Base-by-base conservation (phyloP, 2,329 filamentous ascomycete genomes). In the Scytalidium sp. region DNA sequence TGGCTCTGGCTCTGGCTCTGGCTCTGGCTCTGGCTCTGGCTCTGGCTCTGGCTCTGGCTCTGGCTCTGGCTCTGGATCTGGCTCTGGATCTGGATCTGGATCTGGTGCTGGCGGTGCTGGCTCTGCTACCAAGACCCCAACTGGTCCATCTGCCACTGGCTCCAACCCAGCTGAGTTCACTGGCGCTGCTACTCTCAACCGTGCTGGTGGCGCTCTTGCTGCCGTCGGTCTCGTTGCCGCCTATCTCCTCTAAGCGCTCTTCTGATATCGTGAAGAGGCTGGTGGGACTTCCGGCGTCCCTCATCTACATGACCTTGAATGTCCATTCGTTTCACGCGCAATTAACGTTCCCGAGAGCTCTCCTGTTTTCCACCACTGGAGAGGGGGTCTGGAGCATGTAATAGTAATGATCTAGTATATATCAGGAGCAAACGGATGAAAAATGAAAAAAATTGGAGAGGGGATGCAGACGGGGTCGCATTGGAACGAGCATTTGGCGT, bases 221-320 rank as follows among this genome's bases (percentile, higher is more conserved):
- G 60, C 66, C 11, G 59, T 69, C 20, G 75, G 71, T 19, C 50
- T 73, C 25, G 56, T 68, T 9, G 72, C 65, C 43, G 71, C 63
- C 47, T 70, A 65, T 56, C 58, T 76, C 50, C 47, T 75, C 49
- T 77, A 69, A 69, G 43, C 15, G 23, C 42, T 15, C 17, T 44
- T 11, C 22, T 23, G 6, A 40, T 27, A 43, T 43, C 23, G 19
- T 50, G 15, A 8, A n/a, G 32, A 36, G 5, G n/a, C n/a, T n/a
- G n/a, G 17, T 36, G 32, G 17, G 8, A 36, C 11, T n/a, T n/a
- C 5, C 17, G 32, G 7, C 32, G 17, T 15, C 17, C 32, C 32
- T n/a, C 32, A n/a, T 36, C 32, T 36, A 36, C 32, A 36, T 36
- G 32, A 36, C 4, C 32, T 9, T 36, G 7, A 36, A 36, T 36